Conservation (phyloP, 331 rosid species). For the Dryas integrifolia region DNA sequence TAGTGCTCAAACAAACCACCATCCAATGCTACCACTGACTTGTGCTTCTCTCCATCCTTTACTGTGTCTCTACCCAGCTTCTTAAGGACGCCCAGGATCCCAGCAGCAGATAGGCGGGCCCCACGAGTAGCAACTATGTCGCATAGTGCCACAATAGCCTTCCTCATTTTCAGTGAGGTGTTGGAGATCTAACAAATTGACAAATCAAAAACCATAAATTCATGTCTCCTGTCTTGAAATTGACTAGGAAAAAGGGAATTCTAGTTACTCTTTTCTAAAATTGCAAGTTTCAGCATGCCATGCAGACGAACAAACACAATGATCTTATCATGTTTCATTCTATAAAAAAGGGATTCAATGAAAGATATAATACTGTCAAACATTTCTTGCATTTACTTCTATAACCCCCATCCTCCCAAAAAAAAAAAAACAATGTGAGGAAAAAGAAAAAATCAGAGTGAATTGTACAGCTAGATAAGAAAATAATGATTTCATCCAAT, state of each 20-base stretch:
- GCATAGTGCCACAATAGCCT: slow-evolving; percentile 55
- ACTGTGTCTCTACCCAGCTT: slow-evolving; percentile 74
- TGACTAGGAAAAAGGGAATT: neutral
- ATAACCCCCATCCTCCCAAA: neutral
- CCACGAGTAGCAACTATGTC: slow-evolving; percentile 80
- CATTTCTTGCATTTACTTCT: neutral
- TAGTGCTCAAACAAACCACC: slow-evolving; percentile 94
- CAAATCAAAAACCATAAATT: slow-evolving; percentile 5
- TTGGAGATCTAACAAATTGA: slow-evolving; percentile 53
- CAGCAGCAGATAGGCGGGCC: slow-evolving; percentile 86
- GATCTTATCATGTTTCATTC: neutral
- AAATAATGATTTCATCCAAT: slow-evolving; percentile 3
- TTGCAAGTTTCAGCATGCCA: neutral
- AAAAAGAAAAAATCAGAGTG: neutral
- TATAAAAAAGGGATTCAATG: neutral
- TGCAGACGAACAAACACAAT: neutral
- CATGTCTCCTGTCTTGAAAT: slow-evolving; percentile 1
- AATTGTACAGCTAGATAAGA: slow-evolving; percentile 6
- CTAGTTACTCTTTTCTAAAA: neutral
- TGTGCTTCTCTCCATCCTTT: slow-evolving; percentile 64
- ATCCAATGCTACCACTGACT: slow-evolving; percentile 74
- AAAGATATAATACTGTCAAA: neutral
- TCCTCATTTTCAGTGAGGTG: slow-evolving; percentile 72
- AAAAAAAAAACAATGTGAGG: neutral
- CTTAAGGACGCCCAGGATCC: slow-evolving; percentile 77